Evolutionary conservation across 345 rosid species (phyloP), one percentile per base, ranked within the genome.

Genomic region (Eucalyptus viminalis): DNA sequence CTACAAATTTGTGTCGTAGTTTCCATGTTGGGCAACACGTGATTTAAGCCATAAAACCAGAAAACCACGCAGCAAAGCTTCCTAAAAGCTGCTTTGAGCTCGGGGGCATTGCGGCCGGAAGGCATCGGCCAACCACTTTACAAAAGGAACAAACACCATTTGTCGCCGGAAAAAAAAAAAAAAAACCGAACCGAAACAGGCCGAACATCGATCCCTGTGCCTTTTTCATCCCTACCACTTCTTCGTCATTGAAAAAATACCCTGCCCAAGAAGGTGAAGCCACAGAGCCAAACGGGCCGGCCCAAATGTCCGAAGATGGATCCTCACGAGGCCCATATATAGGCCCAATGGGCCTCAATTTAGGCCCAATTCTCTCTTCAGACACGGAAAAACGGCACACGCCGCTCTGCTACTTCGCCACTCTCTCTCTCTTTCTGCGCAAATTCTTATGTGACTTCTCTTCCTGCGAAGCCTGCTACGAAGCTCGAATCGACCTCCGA

Each of bases 81-180:
- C 72, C 5, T 6, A 29, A 62, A 62, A 62, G 72, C 17, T 6
- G 17, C 72, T 14, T 29, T 13, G 34, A 62, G 72, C n/a, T 62
- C 9, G 0, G 5, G 72, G 72, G 72, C 8, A 1, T 62, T 62
- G 34, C 72, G 2, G 3, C 5, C 17, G 1, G 4, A 29, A 29
- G 72, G 72, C 16, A 5, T 1, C 9, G 19, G 37, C 37, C 17
- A 7, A 29, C 37, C 34, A 62, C 34, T 29, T 62, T 29, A 62
- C 8, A 1, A 62, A 29, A 62, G 72, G 37, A 62, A 14, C 34
- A 14, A 62, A 5, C 17, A 14, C 72, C 37, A 7, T 62, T 14
- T 7, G 72, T 29, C 4, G 9, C 34, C 8, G 2, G 2, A 40
- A 14, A 2, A 11, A 22, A 27, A 13, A 13, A 13, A 12, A 13